These are phyloP conservation scores for Sambucus nigra DNA, from an alignment of 129 eudicot genomes.

Conservation along the genomic window DNA sequence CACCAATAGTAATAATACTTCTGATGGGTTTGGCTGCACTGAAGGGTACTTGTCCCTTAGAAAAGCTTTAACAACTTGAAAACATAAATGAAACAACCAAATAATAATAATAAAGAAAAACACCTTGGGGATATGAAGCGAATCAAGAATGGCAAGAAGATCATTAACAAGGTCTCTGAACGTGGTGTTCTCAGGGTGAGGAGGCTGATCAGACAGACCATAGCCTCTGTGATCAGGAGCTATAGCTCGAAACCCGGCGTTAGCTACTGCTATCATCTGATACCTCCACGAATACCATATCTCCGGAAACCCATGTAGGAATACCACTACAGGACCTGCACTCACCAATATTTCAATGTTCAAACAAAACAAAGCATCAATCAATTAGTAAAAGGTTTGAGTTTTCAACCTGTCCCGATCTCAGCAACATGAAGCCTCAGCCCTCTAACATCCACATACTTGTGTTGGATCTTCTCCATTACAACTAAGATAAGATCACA, in stretches of 20 bases:
- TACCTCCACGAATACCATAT: slow-evolving; percentile 54
- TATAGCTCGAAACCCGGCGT: slow-evolving; percentile 13
- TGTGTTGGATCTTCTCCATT: slow-evolving; percentile 16
- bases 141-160: slow-evolving; percentile 25
- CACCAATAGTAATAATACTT: not conserved
- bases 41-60: no score
- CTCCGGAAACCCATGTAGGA: slow-evolving; percentile 48
- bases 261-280: slow-evolving; percentile 40
- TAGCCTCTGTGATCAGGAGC: slow-evolving; percentile 27
- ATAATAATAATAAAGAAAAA: no score
- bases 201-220: slow-evolving; percentile 32
- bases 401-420: slow-evolving; percentile 10
- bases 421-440: slow-evolving; percentile 17
- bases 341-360: not conserved
- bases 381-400: not conserved
- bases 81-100: no score
- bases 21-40: no score
- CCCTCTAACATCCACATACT: slow-evolving; percentile 2
- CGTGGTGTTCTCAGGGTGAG: slow-evolving; percentile 10
- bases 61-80: no score
- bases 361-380: not conserved
- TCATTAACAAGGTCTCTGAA: slow-evolving; percentile 27
- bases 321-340: slow-evolving; percentile 30
- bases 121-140: slow-evolving; percentile 18
- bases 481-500: no score